These are phyloP conservation scores for Arthonia radiata DNA, from an alignment of 495 filamentous ascomycete species.

Conservation along the genomic window DNA sequence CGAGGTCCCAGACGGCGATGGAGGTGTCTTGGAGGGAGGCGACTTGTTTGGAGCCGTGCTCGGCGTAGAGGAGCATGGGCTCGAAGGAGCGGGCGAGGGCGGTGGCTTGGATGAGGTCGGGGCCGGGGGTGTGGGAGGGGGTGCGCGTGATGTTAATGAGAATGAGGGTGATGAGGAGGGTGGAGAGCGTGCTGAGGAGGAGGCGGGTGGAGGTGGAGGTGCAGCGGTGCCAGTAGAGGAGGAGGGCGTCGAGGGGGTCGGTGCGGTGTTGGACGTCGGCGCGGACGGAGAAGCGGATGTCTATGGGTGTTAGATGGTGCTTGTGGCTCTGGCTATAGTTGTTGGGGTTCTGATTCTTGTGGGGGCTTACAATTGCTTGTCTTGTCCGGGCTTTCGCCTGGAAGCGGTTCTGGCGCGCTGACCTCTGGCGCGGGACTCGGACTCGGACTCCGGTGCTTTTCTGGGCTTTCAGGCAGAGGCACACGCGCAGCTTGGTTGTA, in stretches of 20 bases:
- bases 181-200: conserved; percentile 22
- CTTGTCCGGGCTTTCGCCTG: conserved; percentile 9
- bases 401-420: conserved; percentile 2
- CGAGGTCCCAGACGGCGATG: conserved; percentile 77
- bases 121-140: conserved; percentile 38
- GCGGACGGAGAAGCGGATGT: conserved; percentile 63
- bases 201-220: conserved; percentile 44
- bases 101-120: conserved; percentile 75
- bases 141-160: conserved; percentile 46
- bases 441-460: conserved; percentile 21
- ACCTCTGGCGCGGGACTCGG: conserved; percentile 7
- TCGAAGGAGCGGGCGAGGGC: conserved; percentile 72
- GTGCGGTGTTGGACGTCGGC: conserved; percentile 72
- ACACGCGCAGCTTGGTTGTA: conserved; percentile 31
- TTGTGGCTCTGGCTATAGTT: conserved; percentile 28
- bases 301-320: conserved; percentile 18
- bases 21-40: conserved; percentile 68
- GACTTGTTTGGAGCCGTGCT: conserved; percentile 64
- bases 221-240: conserved; percentile 30
- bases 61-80: conserved; percentile 75
- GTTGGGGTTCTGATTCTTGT: conserved; percentile 25
- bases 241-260: conserved; percentile 56
- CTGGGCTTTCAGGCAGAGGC: conserved; percentile 25
- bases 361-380: conserved; percentile 12
- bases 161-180: conserved; percentile 33